Evolutionary conservation across 768 basidiomycete species (phyloP).

Genomic region (Clathrus columnatus): DNA sequence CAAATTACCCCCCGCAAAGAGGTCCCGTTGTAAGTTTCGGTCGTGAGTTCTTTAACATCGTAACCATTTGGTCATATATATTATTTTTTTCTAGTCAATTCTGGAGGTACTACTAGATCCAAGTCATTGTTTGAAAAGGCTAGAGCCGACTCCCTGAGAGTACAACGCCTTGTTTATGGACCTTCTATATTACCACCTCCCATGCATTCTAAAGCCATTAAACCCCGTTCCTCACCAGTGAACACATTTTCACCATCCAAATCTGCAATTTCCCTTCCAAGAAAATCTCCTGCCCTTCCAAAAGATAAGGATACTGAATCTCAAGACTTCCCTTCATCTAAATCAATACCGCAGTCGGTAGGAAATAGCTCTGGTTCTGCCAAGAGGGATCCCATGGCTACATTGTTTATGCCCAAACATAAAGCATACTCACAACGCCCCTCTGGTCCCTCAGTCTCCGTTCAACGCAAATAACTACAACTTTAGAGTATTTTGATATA

Average conservation of each 20-base stretch:
- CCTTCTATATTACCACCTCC: constrained; percentile 47
- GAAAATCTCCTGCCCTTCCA: not conserved
- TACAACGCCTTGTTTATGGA: constrained; percentile 53
- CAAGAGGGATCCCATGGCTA: constrained; percentile 58
- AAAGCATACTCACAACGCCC: constrained; percentile 51
- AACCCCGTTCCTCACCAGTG: constrained; percentile 26
- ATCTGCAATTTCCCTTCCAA: not conserved
- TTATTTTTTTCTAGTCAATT: constrained; percentile 28
- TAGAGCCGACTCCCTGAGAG: constrained; percentile 56
- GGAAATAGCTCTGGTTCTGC: constrained; percentile 18
- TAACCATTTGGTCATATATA: constrained; percentile 12
- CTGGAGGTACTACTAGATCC: constrained; percentile 31
- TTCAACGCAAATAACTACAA: not conserved
- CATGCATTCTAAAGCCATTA: constrained; percentile 40
- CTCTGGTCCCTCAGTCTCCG: not conserved
- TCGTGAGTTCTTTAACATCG: constrained; percentile 38
- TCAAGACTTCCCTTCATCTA: constrained; percentile 1
- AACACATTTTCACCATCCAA: constrained; percentile 11
- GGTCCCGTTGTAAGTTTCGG: constrained; percentile 41
- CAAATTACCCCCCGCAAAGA: constrained; percentile 57
- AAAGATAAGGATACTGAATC: too few relatives aligned
- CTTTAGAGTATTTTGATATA: too few relatives aligned
- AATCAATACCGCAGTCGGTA: not conserved
- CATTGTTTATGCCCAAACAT: constrained; percentile 68
- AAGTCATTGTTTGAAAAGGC: constrained; percentile 76